Evolutionary conservation across 495 filamentous ascomycete genomes (phyloP), one percentile per base, ranked within the genome.

Genomic region (Lasiosphaeria miniovina): DNA sequence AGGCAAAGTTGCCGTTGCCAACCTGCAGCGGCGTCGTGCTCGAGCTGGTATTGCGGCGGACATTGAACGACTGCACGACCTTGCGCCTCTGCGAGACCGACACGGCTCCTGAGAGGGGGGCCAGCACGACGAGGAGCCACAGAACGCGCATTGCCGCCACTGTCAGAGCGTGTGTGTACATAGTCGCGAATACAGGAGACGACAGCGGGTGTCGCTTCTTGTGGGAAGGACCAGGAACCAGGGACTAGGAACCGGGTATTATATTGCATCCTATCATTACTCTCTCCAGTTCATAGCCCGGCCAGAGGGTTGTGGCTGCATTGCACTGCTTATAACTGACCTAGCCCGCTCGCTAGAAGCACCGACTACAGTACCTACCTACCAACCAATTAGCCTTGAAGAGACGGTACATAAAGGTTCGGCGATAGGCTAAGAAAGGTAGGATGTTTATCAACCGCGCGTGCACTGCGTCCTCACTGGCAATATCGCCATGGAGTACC

Each of bases 1-100:
- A 83, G 52, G 79, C 80, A 56, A 84, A 81, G 64, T 82, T 78
- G 6, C 81, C 79, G 66, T 82, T 82, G 38, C 79, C 80, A 0
- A 82, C 77, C 67, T 81, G 79, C 43, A 84, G 68, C 11, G 79
- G 79, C 4, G 79, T 80, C 3, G 67, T 68, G 34, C 62, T 52
- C 2, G 72, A 85, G 71, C 76, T 85, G 57, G 71, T 34, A 49
- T 71, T 71, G 33, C 75, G 74, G 41, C 62, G 67, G 41, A 76
- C 73, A 46, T 77, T 80, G 63, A 78, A 77, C n/a, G 68, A 66
- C 40, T 61, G 70, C 6, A 55, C 58, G 10, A 60, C 51, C 45
- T 52, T 59, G 49, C 66, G 59, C 17, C 75, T 68, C 51, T 74
- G 59, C 57, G 68, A 73, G 48, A 54, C 54, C 33, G 67, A 51